Percentiles rank a stretch among this genome's conserved stretches.
These are phyloP conservation scores for Ogataea nitratoaversa DNA, from an alignment of 805 yeast genomes.

Conservation along the genomic window DNA sequence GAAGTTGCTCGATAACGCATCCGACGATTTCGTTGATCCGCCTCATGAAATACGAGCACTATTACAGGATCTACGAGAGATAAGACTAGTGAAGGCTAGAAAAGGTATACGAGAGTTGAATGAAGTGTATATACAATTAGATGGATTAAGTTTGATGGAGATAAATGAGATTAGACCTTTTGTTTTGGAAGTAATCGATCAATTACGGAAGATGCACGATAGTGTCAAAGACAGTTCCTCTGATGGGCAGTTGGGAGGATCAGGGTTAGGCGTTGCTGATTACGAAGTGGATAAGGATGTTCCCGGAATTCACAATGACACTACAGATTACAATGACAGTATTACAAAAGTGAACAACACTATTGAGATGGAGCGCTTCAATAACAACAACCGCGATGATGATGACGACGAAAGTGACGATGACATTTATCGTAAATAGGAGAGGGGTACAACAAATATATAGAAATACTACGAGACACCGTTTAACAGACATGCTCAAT, in stretches of 20 bases:
- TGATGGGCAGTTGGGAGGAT: neutral
- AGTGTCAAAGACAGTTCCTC: constrained; percentile 14
- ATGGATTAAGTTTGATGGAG: constrained; percentile 78
- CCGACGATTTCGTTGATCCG: constrained; percentile 76
- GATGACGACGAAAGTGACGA: constrained; percentile 22
- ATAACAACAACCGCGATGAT: constrained; percentile 8
- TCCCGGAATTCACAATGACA: neutral
- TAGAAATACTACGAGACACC: neutral
- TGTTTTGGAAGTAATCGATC: constrained; percentile 75
- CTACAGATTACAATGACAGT: neutral
- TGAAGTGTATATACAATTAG: constrained; percentile 77
- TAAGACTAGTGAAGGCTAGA: constrained; percentile 74
- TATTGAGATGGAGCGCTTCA: neutral
- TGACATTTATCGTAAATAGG: constrained; percentile 18
- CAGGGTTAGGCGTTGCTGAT: neutral
- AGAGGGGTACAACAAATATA: neutral
- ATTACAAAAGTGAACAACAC: constrained; percentile 2
- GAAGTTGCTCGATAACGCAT: constrained; percentile 58
- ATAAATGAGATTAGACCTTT: constrained; percentile 87
- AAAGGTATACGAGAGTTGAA: constrained; percentile 76
- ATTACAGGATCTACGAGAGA: constrained; percentile 80
- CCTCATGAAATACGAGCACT: constrained; percentile 64
- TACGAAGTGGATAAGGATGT: neutral
- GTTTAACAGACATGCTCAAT: constrained; percentile 62
- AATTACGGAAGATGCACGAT: constrained; percentile 54